phyloP scores from a whole-genome alignment of 2,329 filamentous ascomycete species.

The Paecilomyces fulvus region DNA sequence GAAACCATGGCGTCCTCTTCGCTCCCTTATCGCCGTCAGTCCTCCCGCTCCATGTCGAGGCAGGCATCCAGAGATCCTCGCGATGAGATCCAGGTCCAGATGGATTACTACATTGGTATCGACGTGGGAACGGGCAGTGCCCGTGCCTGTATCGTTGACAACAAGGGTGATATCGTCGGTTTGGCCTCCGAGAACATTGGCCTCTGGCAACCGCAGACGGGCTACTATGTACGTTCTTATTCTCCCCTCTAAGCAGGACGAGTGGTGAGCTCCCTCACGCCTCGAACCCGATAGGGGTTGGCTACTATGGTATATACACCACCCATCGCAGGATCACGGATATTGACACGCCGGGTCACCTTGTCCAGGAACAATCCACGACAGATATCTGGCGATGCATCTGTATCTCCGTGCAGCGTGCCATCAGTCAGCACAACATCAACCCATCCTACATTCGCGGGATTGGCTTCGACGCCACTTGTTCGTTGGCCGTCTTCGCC shows the following conservation, averaged over 20 bases:
- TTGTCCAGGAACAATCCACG: constrained; percentile 83
- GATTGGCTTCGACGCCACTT: constrained; percentile 97
- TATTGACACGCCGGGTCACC: neutral
- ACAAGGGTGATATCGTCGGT: constrained; percentile 73
- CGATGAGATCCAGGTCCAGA: constrained; percentile 49
- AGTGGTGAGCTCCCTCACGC: too few species aligned
- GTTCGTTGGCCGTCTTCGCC: constrained; percentile 85
- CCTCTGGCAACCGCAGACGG: constrained; percentile 68
- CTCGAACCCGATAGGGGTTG: too few species aligned
- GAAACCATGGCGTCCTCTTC: constrained; percentile 19
- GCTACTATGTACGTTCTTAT: constrained; percentile 58
- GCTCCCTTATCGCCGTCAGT: constrained; percentile 23
- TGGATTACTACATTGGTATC: constrained; percentile 68
- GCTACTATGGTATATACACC: too few species aligned
- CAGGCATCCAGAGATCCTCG: constrained; percentile 39
- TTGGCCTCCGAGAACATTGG: constrained; percentile 68
- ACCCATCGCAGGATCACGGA: neutral
- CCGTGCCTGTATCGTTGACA: constrained; percentile 89
- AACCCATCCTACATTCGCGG: constrained; percentile 69
- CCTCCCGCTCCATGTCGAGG: constrained; percentile 24
- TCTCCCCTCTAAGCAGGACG: neutral
- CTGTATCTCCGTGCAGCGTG: constrained; percentile 75
- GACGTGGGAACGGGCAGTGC: constrained; percentile 96
- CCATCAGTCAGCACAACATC: constrained; percentile 72
- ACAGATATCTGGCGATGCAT: constrained; percentile 95